These are phyloP conservation scores for Hydnomerulius pinastri DNA, from an alignment of 768 basidiomycete species.

Conservation along the genomic window DNA sequence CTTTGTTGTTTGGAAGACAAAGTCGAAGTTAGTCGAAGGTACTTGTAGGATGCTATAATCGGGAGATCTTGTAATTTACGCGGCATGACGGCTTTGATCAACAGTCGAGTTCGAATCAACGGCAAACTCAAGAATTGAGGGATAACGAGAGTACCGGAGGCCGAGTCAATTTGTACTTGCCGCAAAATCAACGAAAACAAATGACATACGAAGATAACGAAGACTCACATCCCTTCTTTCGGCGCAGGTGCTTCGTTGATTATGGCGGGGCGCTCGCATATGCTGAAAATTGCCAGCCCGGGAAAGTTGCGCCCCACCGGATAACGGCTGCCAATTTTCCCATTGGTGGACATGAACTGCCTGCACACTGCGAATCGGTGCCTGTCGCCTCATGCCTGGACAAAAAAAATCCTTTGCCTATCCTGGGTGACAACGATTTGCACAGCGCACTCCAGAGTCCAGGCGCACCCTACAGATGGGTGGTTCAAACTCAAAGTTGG, in stretches of 20 bases:
- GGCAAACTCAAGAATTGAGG: constrained; percentile 11
- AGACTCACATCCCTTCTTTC: constrained; percentile 7
- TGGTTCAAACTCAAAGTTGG: background rate
- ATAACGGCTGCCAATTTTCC: constrained; percentile 19
- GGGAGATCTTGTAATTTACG: constrained; percentile 19
- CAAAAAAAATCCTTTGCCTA: background rate
- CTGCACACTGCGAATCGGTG: background rate
- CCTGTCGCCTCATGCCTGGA: constrained; percentile 1
- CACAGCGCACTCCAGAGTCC: background rate
- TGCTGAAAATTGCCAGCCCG: constrained; percentile 11
- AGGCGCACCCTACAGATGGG: background rate
- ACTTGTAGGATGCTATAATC: constrained; percentile 4
- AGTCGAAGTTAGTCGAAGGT: constrained; percentile 1
- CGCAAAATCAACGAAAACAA: constrained; percentile 6
- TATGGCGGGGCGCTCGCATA: constrained; percentile 8
- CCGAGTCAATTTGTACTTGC: constrained; percentile 6
- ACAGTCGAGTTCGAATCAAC: constrained; percentile 1
- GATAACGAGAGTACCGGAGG: constrained; percentile 17
- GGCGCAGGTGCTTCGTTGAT: constrained; percentile 14
- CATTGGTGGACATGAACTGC: constrained; percentile 6
- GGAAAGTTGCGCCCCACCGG: constrained; percentile 24
- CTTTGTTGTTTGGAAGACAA: background rate
- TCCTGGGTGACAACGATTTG: background rate
- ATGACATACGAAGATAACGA: constrained; percentile 16
- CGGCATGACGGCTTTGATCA: constrained; percentile 1